Evolutionary conservation across 2,329 filamentous ascomycete species (phyloP).

Genomic region (Byssothecium circinans): DNA sequence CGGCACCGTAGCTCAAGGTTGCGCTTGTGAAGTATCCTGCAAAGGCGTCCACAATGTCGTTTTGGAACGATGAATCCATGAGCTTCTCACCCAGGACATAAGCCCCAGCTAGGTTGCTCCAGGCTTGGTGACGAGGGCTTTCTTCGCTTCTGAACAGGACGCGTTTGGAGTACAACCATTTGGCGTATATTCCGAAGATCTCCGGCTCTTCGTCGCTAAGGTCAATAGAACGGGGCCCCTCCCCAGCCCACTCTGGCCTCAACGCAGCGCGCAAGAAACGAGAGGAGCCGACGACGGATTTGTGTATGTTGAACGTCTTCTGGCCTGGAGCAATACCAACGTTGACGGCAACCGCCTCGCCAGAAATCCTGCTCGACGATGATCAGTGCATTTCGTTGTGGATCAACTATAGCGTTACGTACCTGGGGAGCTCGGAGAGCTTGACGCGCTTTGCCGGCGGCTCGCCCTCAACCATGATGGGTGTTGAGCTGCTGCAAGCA

Average conservation of each 20-base stretch:
- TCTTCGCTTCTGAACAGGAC: background rate
- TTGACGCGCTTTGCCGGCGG: background rate
- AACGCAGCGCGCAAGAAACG: constrained; percentile 7
- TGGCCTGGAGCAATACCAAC: background rate
- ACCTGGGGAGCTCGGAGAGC: background rate
- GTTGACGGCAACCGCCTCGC: background rate
- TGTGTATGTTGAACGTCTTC: constrained; percentile 4
- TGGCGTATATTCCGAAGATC: constrained; percentile 5
- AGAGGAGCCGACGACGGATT: constrained; percentile 3
- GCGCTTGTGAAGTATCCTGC: no score
- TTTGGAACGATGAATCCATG: constrained; percentile 8
- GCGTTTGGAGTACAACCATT: constrained; percentile 3
- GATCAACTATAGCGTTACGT: background rate
- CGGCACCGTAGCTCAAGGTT: no score
- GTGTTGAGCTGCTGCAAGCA: background rate
- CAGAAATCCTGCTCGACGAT: background rate
- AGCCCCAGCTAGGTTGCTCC: background rate
- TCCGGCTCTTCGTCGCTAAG: background rate
- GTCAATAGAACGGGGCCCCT: background rate
- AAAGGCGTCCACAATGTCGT: constrained; percentile 2
- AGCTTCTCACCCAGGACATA: constrained; percentile 13
- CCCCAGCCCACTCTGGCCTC: constrained; percentile 4
- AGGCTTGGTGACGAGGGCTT: background rate
- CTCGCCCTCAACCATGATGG: background rate
- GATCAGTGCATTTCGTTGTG: background rate